These are phyloP conservation scores for Penicillium canariense DNA, from an alignment of 495 filamentous ascomycete genomes.

Conservation along the genomic window DNA sequence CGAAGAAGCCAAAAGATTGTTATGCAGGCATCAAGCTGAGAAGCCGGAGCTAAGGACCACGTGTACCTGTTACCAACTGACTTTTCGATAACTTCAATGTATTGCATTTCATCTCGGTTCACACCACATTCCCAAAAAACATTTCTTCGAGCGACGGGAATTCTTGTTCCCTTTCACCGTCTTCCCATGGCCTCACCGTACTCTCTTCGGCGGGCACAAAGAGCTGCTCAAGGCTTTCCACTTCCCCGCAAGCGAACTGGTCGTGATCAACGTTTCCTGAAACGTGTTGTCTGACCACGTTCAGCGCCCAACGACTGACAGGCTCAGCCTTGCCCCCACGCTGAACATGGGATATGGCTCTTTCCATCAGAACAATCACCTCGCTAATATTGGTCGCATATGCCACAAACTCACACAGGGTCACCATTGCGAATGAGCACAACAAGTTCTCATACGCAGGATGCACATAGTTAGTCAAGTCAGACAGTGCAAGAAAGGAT, in stretches of 20 bases:
- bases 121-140: constrained; percentile 13
- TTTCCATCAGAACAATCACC: constrained; percentile 11
- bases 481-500: constrained; percentile 15
- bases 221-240: not conserved
- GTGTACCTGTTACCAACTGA: too few species aligned
- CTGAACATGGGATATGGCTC: constrained; percentile 20
- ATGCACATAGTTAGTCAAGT: constrained; percentile 17
- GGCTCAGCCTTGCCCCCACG: constrained; percentile 20
- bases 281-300: constrained; percentile 18
- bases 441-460: constrained; percentile 19
- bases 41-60: not conserved
- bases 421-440: constrained; percentile 21
- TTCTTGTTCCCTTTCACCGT: constrained; percentile 13
- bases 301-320: constrained; percentile 19
- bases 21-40: constrained; percentile 60
- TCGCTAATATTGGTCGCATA: constrained; percentile 5
- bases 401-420: constrained; percentile 14
- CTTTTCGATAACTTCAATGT: too few species aligned
- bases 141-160: constrained; percentile 24
- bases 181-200: constrained; percentile 6
- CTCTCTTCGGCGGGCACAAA: not conserved
- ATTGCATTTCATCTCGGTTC: not conserved
- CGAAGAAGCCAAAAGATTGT: constrained; percentile 72
- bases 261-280: not conserved
- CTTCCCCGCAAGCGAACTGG: not conserved